Conservation (phyloP, 2,329 filamentous ascomycete species). For the Didymella segeticola region DNA sequence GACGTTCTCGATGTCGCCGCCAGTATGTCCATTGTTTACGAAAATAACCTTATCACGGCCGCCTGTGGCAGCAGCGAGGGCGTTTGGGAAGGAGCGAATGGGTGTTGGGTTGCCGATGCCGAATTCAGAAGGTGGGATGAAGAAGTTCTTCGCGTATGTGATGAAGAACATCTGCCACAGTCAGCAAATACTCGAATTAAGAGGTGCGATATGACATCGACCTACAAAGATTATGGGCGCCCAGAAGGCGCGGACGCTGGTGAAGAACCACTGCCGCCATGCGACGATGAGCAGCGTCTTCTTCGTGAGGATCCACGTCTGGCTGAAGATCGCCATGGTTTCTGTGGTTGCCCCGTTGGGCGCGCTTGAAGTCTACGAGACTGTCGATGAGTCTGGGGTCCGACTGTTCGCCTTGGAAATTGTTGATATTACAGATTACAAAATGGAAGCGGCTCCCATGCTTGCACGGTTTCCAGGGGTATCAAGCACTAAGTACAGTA, state of each 20-base stretch:
- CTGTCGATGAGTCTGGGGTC: not conserved
- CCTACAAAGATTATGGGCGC: constrained; percentile 61
- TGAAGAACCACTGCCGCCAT: constrained; percentile 61
- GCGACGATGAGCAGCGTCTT: constrained; percentile 65
- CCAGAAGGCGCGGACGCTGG: constrained; percentile 62
- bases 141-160: constrained; percentile 79
- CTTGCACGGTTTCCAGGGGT: constrained; percentile 1
- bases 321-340: constrained; percentile 51
- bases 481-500: not conserved
- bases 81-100: constrained; percentile 70
- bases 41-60: constrained; percentile 76
- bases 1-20: constrained; percentile 74
- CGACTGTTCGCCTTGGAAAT: not conserved
- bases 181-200: constrained; percentile 12
- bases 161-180: constrained; percentile 55
- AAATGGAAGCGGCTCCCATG: constrained; percentile 7
- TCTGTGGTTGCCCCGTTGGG: constrained; percentile 29
- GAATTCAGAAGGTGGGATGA: constrained; percentile 76
- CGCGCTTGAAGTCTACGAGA: constrained; percentile 9
- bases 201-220: not conserved
- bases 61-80: constrained; percentile 63
- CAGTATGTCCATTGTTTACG: constrained; percentile 73
- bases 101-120: constrained; percentile 71
- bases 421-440: constrained; percentile 8
- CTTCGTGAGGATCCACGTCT: constrained; percentile 63